phyloP scores from a whole-genome alignment of 2,329 filamentous ascomycete genomes.

The Ascomycota sp. region DNA sequence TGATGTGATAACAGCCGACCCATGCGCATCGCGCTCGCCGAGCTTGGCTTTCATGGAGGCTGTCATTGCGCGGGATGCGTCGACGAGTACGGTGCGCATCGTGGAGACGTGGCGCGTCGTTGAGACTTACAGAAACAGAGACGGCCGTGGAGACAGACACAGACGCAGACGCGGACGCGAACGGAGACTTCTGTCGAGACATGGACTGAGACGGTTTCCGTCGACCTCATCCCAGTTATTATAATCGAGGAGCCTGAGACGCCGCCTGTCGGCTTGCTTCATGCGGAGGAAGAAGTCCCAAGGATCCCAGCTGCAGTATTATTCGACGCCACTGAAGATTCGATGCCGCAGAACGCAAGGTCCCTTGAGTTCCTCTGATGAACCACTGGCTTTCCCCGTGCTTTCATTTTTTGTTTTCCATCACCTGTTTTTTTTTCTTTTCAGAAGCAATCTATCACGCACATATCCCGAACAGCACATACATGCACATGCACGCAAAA shows the following conservation, averaged over 20 bases:
- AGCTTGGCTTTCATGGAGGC: background rate
- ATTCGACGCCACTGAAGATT: no score
- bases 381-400: no score
- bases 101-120: slow-evolving; percentile 3
- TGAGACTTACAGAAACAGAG: slow-evolving; percentile 12
- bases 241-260: background rate
- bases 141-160: slow-evolving; percentile 7
- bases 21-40: slow-evolving; percentile 6
- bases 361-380: no score
- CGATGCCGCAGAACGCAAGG: no score
- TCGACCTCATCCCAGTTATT: background rate
- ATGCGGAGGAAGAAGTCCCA: no score
- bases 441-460: no score
- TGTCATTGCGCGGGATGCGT: background rate
- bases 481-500: no score
- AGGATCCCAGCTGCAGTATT: no score
- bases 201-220: background rate
- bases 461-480: no score
- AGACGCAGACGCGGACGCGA: slow-evolving; percentile 6
- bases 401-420: no score
- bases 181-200: background rate
- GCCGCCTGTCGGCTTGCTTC: background rate
- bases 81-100: slow-evolving; percentile 2
- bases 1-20: slow-evolving; percentile 4
- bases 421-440: no score